Base-by-base conservation (phyloP, 228 moss, liverwort and hornwort genomes). In the Sphagnum fallax region DNA sequence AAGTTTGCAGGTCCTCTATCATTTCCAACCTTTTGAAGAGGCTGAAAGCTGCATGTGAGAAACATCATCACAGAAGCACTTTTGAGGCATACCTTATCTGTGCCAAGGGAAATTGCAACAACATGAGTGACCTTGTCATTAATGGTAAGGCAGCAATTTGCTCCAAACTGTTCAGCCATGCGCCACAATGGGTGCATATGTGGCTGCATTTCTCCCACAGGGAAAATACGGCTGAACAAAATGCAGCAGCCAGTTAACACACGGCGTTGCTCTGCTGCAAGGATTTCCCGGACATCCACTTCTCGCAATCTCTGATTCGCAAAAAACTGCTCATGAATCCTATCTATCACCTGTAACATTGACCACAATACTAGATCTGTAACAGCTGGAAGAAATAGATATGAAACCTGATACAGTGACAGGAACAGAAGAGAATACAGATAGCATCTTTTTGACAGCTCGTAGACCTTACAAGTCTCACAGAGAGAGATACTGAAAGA, bases 91-190 rank as follows among this genome's bases (percentile, higher is more conserved):
- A 98, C 98, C 98, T 98, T 98, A 76, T 98, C 98, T 53, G 98
- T 98, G 71, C 98, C 98, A 76, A 85, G 84, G 66, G 98, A 98
- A 87, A 98, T 92, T 73, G 98, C 98, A 84, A 98, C 94, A 65
- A 98, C 90, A 67, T 98, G 98, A 74, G 98, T 98, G 80, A 98
- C 98, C 79, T 87, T 80, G 53, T 93, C 93, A 86, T 98, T 92
- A 73, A 90, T 83, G 70, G 85, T 77, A 8, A 89, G 84, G 69
- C 81, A 93, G 75, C 98, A 98, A 73, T 88, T 81, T 57, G 98
- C 98, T 75, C 98, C 98, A 78, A 98, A 98, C 73, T 98, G 91
- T 52, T 98, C 94, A 68, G 98, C 98, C 65, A 93, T 82, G 51
- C 89, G 92, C 98, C 98, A 98, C 13, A 93, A 79, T 66, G 93